Evolutionary conservation across 345 rosid genomes (phyloP).

Genomic region (Turnera subulata): DNA sequence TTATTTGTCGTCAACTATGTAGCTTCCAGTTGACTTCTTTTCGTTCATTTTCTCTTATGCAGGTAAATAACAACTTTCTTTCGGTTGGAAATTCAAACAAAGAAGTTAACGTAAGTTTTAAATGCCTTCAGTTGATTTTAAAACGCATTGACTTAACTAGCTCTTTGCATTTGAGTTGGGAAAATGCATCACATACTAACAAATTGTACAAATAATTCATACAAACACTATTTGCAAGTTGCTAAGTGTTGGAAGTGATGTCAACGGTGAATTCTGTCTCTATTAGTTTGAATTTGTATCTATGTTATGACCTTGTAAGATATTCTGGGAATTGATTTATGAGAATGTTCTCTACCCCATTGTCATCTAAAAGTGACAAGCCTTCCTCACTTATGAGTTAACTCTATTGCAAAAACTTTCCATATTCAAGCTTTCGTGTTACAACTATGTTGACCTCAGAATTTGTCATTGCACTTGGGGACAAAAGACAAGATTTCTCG

Average conservation of each 20-base stretch:
- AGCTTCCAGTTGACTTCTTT: too few relatives aligned
- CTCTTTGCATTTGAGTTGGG: too few relatives aligned
- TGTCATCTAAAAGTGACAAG: neutral
- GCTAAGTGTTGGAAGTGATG: too few relatives aligned
- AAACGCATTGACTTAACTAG: neutral
- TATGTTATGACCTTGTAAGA: neutral
- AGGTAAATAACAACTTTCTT: conserved; percentile 97
- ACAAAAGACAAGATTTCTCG: neutral
- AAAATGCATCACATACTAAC: too few relatives aligned
- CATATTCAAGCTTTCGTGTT: neutral
- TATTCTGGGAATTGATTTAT: neutral
- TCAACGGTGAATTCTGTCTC: too few relatives aligned
- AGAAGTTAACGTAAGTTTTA: conserved; percentile 69
- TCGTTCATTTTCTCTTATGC: conserved; percentile 26
- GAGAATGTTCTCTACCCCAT: neutral
- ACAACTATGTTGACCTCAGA: neutral
- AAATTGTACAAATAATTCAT: too few relatives aligned
- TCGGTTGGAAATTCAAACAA: conserved; percentile 88
- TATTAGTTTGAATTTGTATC: neutral
- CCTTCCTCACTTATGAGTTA: neutral
- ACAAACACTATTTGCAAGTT: too few relatives aligned
- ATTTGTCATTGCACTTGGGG: neutral
- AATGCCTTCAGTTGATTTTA: conserved; percentile 16
- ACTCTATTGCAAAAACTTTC: neutral
- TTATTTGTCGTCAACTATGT: neutral